These are phyloP conservation scores for Microbotryum intermedium DNA, from an alignment of 1,284 basidiomycete species.

Conservation along the genomic window DNA sequence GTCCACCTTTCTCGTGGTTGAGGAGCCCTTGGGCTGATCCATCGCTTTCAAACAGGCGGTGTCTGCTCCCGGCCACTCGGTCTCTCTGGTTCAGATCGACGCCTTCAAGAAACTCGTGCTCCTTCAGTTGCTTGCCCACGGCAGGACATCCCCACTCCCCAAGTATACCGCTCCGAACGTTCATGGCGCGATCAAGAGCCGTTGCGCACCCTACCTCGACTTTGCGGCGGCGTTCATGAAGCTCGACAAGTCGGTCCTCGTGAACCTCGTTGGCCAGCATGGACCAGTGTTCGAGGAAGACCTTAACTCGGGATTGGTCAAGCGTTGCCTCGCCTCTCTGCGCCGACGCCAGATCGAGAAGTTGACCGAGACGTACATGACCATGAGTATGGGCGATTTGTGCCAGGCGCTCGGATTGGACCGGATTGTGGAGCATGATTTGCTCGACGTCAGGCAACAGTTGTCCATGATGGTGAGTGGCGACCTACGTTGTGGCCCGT, in stretches of 20 bases:
- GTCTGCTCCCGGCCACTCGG: slow-evolving; percentile 56
- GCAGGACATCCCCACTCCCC: slow-evolving; percentile 56
- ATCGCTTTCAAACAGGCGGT: slow-evolving; percentile 42
- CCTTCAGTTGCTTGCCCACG: slow-evolving; percentile 62
- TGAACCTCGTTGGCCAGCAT: slow-evolving; percentile 49
- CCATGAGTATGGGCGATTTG: slow-evolving; percentile 60
- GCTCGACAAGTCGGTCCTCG: slow-evolving; percentile 43
- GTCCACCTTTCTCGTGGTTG: background rate
- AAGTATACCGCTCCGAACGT: slow-evolving; percentile 58
- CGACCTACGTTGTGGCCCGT: too few species aligned
- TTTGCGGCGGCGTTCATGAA: slow-evolving; percentile 58
- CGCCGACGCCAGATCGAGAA: slow-evolving; percentile 65
- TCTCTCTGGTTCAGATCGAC: slow-evolving; percentile 67
- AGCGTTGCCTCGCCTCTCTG: slow-evolving; percentile 55
- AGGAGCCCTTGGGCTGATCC: background rate
- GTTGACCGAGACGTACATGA: slow-evolving; percentile 67
- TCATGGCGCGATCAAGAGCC: slow-evolving; percentile 51
- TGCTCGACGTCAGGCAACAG: slow-evolving; percentile 49
- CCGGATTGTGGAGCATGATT: slow-evolving; percentile 38
- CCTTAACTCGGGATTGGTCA: slow-evolving; percentile 58
- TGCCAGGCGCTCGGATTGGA: slow-evolving; percentile 53
- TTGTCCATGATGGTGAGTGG: slow-evolving; percentile 60
- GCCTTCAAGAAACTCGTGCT: slow-evolving; percentile 72
- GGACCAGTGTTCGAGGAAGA: slow-evolving; percentile 54
- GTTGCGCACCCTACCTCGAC: slow-evolving; percentile 47